Evolutionary conservation across 768 basidiomycete species (phyloP).

Genomic region (Tulasnella sp.): DNA sequence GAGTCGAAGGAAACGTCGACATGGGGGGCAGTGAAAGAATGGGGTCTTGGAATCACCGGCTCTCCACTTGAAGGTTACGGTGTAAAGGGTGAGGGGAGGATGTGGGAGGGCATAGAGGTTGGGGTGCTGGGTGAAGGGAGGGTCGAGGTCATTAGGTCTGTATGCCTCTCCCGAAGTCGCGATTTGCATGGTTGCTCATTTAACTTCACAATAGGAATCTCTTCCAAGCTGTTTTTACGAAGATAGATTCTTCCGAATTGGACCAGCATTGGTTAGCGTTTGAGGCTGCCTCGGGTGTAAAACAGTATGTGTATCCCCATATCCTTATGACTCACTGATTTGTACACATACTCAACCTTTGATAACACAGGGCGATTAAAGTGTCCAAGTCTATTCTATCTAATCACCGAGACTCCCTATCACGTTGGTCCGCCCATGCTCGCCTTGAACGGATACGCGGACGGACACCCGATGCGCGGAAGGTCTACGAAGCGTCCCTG

Average conservation of each 20-base stretch:
- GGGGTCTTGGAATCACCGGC: slow-evolving; percentile 45
- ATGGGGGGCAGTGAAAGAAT: slow-evolving; percentile 62
- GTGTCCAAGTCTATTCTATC: slow-evolving; percentile 59
- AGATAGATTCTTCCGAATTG: slow-evolving; percentile 50
- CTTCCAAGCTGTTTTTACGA: slow-evolving; percentile 49
- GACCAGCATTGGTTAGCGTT: slow-evolving; percentile 58
- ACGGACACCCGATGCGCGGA: slow-evolving; percentile 59
- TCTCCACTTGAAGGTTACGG: slow-evolving; percentile 44
- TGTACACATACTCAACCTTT: slow-evolving; percentile 18
- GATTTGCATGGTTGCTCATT: not conserved
- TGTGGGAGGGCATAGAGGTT: slow-evolving; percentile 47
- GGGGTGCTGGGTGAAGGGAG: slow-evolving; percentile 38
- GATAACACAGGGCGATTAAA: slow-evolving; percentile 50
- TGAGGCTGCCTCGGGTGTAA: slow-evolving; percentile 51
- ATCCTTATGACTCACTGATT: not conserved
- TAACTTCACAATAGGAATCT: slow-evolving; percentile 35
- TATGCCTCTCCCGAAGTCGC: not conserved
- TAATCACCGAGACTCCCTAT: slow-evolving; percentile 45
- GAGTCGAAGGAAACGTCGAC: slow-evolving; percentile 53
- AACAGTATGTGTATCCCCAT: slow-evolving; percentile 39
- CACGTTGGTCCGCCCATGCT: slow-evolving; percentile 70
- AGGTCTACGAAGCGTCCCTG: slow-evolving; percentile 50
- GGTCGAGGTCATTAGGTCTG: slow-evolving; percentile 35
- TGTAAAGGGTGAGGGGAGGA: slow-evolving; percentile 35
- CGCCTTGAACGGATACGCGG: slow-evolving; percentile 62